These are phyloP conservation scores for Vitellaria paradoxa DNA, from an alignment of 179 eudicot species.

Conservation along the genomic window DNA sequence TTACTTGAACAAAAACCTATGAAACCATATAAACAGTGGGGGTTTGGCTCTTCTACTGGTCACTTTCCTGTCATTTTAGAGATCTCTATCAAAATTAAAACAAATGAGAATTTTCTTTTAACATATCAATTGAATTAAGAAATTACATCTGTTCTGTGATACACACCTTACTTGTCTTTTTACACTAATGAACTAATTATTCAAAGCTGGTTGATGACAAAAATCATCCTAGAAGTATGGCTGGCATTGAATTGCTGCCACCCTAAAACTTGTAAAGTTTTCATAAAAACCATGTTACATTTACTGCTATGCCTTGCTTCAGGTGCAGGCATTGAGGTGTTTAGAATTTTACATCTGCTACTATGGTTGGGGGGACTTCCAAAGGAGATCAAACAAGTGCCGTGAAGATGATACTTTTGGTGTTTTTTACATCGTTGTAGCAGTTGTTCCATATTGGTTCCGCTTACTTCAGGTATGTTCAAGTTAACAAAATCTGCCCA, in stretches of 20 bases:
- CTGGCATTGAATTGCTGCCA: neutral
- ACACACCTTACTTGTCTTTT: too few relatives aligned
- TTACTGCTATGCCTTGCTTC: constrained; percentile 4
- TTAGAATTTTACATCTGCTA: constrained; percentile 61
- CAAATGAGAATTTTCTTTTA: neutral
- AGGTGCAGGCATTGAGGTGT: constrained; percentile 59
- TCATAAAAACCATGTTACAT: neutral
- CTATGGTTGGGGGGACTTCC: constrained; percentile 47
- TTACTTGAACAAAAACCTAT: neutral
- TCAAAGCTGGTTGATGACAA: neutral
- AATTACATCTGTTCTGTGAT: neutral
- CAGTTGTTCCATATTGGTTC: constrained; percentile 35
- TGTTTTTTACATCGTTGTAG: constrained; percentile 21
- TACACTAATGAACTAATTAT: too few relatives aligned
- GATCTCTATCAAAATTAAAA: neutral
- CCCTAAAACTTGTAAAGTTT: neutral
- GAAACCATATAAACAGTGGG: neutral
- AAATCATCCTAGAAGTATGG: neutral
- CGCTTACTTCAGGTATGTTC: constrained; percentile 32
- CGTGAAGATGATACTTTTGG: constrained; percentile 29
- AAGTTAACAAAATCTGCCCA: neutral
- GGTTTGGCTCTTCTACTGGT: neutral
- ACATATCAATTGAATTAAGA: neutral
- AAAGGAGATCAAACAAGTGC: constrained; percentile 41
- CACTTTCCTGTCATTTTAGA: neutral